phyloP scores from a whole-genome alignment of 2,329 filamentous ascomycete genomes.

The Dothistroma septosporum region DNA sequence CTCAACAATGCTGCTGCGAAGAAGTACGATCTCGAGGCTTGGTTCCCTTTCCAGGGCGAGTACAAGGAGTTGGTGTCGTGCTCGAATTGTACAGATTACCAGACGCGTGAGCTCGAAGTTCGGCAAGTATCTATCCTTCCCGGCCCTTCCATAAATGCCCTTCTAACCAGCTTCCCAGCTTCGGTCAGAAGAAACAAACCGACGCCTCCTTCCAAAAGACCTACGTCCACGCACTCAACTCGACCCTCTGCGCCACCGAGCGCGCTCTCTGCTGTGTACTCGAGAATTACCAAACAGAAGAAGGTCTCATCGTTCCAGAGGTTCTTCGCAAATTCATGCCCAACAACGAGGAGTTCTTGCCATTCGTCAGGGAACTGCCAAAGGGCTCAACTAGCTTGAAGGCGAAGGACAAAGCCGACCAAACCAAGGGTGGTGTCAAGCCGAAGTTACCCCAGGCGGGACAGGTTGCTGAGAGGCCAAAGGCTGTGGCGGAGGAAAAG shows the following conservation, averaged over 20 bases:
- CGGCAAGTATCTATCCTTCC: slow-evolving; percentile 40
- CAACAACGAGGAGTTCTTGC: slow-evolving; percentile 82
- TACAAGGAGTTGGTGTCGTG: slow-evolving; percentile 98
- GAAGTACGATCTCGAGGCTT: slow-evolving; percentile 94
- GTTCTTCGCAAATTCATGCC: slow-evolving; percentile 85
- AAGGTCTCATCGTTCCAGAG: slow-evolving; percentile 73
- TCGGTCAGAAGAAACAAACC: slow-evolving; percentile 79
- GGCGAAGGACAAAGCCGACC: slow-evolving; percentile 36
- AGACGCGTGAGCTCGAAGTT: slow-evolving; percentile 89
- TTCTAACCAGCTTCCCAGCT: slow-evolving; percentile 37
- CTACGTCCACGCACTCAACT: slow-evolving; percentile 91
- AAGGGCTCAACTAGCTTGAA: slow-evolving; percentile 67
- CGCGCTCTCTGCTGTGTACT: slow-evolving; percentile 89
- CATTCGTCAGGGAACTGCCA: slow-evolving; percentile 78
- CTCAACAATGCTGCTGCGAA: slow-evolving; percentile 85
- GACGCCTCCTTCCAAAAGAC: slow-evolving; percentile 73
- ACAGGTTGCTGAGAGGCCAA: slow-evolving; percentile 34
- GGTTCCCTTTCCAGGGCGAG: slow-evolving; percentile 93
- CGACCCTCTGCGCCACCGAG: slow-evolving; percentile 85
- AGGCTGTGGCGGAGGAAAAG: slow-evolving; percentile 31
- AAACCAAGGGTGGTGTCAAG: slow-evolving; percentile 20
- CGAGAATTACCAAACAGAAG: slow-evolving; percentile 93
- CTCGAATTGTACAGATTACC: slow-evolving; percentile 98
- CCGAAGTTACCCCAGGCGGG: slow-evolving; percentile 30
- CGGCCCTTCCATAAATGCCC: background rate